Percentiles rank a stretch among this genome's conserved stretches.
Conservation (phyloP, 352 stramenopile genomes). For the Thraustotheca clavata region DNA sequence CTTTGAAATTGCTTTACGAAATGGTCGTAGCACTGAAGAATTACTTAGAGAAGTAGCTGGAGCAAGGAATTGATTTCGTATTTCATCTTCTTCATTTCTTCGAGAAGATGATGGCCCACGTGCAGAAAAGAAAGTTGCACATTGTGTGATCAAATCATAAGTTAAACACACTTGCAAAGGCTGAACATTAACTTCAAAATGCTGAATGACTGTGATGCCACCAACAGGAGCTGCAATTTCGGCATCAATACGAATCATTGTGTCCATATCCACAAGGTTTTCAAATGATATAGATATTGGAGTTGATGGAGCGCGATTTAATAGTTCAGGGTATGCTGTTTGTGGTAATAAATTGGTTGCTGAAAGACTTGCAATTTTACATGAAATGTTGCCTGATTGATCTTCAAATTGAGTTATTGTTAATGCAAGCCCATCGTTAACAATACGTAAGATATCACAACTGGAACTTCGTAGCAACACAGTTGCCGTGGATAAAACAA, state of each 20-base stretch:
- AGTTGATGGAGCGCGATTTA: slow-evolving; percentile 29
- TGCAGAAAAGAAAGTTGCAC: slow-evolving; percentile 50
- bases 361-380: slow-evolving; percentile 50
- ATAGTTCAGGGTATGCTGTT: slow-evolving; percentile 62
- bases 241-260: slow-evolving; percentile 63
- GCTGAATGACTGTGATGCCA: slow-evolving; percentile 54
- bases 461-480: slow-evolving; percentile 50
- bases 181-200: slow-evolving; percentile 81
- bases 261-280: slow-evolving; percentile 49
- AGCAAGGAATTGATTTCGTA: slow-evolving; percentile 14
- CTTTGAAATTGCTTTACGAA: background rate
- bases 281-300: too few relatives aligned
- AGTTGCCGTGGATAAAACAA: slow-evolving; percentile 43
- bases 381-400: slow-evolving; percentile 47
- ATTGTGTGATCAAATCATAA: slow-evolving; percentile 63
- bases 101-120: background rate
- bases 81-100: background rate
- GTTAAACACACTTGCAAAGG: slow-evolving; percentile 80
- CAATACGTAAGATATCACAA: slow-evolving; percentile 48
- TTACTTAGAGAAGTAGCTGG: too few relatives aligned
- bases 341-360: slow-evolving; percentile 56
- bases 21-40: background rate
- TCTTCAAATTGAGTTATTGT: slow-evolving; percentile 67
- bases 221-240: slow-evolving; percentile 55
- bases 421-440: slow-evolving; percentile 37